A percentile compares a stretch with the other conserved stretches of the same genome.
These are phyloP conservation scores for Geosmithia morbida DNA, from an alignment of 2,329 filamentous ascomycete genomes.

Conservation along the genomic window DNA sequence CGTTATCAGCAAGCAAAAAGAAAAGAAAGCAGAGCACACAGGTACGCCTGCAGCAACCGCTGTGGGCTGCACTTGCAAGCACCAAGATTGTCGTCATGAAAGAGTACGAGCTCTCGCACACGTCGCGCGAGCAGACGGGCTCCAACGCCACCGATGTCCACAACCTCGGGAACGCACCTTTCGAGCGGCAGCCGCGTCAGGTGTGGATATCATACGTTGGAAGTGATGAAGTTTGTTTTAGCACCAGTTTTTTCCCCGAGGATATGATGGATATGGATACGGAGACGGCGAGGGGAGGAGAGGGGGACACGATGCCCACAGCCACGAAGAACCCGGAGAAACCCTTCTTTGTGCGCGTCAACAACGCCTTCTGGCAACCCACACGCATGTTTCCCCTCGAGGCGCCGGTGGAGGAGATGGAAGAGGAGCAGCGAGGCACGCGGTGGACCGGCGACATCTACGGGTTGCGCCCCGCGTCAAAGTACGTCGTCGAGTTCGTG, in stretches of 20 bases:
- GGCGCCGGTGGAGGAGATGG: conserved; percentile 14
- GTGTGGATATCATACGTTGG: conserved; percentile 75
- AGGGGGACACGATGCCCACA: conserved; percentile 8
- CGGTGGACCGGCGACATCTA: conserved; percentile 62
- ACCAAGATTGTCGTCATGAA: conserved; percentile 95
- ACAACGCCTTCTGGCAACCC: conserved; percentile 68
- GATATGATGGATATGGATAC: conserved; percentile 16
- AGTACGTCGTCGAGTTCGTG: conserved; percentile 68
- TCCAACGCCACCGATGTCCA: conserved; percentile 65
- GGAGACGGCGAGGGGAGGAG: neutral
- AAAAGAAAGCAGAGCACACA: conserved; percentile 84
- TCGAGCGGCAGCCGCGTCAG: conserved; percentile 53
- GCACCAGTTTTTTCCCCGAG: conserved; percentile 49
- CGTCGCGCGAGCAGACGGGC: conserved; percentile 56
- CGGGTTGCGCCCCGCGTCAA: conserved; percentile 54
- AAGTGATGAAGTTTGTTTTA: conserved; percentile 64
- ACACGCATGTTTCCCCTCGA: conserved; percentile 49
- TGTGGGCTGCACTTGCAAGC: conserved; percentile 89
- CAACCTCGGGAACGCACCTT: conserved; percentile 62
- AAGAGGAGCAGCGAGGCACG: conserved; percentile 23
- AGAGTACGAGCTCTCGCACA: conserved; percentile 72
- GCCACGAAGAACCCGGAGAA: conserved; percentile 34
- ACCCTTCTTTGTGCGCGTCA: conserved; percentile 66
- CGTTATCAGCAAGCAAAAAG: conserved; percentile 51
- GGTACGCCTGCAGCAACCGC: conserved; percentile 76